phyloP scores from a whole-genome alignment of 768 basidiomycete genomes.

The Phaffia tasmanica region DNA sequence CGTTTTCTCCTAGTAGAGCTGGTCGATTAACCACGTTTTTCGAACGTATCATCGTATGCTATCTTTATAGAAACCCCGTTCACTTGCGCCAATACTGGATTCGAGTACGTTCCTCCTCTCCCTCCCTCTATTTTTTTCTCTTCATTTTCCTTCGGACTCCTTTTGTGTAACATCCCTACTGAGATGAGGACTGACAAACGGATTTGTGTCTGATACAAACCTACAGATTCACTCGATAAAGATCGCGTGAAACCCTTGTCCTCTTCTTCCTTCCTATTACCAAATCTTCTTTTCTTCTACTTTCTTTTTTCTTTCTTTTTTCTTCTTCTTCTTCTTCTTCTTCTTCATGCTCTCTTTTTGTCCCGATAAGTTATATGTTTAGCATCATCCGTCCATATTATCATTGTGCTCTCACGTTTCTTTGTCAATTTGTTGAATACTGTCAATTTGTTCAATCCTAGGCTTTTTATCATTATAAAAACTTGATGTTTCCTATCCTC shows the following conservation, averaged over 20 bases:
- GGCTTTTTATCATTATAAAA: background rate
- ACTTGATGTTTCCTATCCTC: background rate
- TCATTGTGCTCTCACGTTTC: no score
- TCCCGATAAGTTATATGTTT: background rate
- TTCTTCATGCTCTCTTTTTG: background rate
- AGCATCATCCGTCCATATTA: no score
- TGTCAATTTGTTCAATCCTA: background rate
- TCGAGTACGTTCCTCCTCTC: slow-evolving; percentile 17
- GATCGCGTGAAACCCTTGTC: background rate
- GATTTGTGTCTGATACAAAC: background rate
- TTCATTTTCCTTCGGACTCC: background rate
- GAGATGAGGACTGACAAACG: no score
- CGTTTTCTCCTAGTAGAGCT: background rate
- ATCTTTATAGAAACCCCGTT: slow-evolving; percentile 28
- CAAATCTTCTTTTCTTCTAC: slow-evolving; percentile 1
- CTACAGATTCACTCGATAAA: background rate
- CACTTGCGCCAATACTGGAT: slow-evolving; percentile 27
- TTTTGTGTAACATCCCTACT: background rate
- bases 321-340: background rate
- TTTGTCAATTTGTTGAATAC: no score
- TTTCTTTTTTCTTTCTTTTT: background rate
- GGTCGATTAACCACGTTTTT: background rate
- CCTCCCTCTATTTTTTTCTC: background rate
- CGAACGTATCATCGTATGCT: background rate
- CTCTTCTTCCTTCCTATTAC: background rate